These are phyloP conservation scores for Luffa aegyptiaca DNA, from an alignment of 306 rosid species.

Conservation along the genomic window DNA sequence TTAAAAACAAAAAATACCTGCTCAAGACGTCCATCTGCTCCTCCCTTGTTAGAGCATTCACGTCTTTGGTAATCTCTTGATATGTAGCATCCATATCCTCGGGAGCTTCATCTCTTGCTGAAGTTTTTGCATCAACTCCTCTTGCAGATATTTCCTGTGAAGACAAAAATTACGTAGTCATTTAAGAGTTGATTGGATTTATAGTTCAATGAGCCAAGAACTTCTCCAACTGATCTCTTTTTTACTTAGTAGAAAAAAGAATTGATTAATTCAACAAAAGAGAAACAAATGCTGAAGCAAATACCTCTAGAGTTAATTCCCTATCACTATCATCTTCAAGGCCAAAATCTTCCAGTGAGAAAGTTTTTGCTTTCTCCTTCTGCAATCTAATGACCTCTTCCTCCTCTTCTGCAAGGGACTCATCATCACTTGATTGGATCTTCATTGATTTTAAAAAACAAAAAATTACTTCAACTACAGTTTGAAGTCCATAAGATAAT, in stretches of 20 bases:
- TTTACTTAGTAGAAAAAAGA: not conserved
- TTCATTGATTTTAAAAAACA: conserved; percentile 16
- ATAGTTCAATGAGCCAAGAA: not conserved
- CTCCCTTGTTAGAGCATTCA: conserved; percentile 65
- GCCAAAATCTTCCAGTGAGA: conserved; percentile 59
- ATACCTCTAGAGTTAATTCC: conserved; percentile 48
- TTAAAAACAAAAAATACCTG: conserved; percentile 27
- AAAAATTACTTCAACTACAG: not conserved
- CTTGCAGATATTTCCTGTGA: conserved; percentile 51
- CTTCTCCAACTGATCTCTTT: not conserved
- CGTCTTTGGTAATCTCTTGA: conserved; percentile 50
- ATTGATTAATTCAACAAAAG: not conserved
- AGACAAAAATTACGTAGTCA: not conserved
- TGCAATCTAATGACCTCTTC: conserved; percentile 41
- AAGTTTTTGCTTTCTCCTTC: conserved; percentile 41
- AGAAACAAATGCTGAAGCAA: conserved; percentile 6
- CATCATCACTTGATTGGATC: conserved; percentile 72
- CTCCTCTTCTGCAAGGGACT: conserved; percentile 68
- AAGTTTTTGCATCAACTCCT: conserved; percentile 18
- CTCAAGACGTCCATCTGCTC: conserved; percentile 53
- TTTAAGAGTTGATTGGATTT: not conserved
- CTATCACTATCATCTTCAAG: conserved; percentile 36
- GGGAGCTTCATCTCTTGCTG: conserved; percentile 7
- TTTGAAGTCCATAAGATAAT: conserved; percentile 5
- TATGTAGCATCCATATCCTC: conserved; percentile 27